Evolutionary conservation across 106 monocot genomes (phyloP), one percentile per base, ranked within the genome.

Genomic region (Iris macrosiphon): DNA sequence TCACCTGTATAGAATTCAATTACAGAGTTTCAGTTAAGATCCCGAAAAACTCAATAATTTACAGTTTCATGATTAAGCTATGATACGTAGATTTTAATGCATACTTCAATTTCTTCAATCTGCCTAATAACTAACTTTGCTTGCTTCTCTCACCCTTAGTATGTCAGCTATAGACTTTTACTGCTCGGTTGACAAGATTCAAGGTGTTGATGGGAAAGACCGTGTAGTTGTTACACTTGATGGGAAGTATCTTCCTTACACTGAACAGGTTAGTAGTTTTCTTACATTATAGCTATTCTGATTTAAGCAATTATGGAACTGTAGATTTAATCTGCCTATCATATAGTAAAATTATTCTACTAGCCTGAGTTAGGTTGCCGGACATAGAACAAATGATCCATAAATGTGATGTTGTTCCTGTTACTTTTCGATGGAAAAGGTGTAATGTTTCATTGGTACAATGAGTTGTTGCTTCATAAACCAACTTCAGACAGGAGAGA

Each of bases 161-260:
- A 87, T 92, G 92, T 92, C 92, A 56, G 92, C 79, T 30, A 92
- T 92, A 62, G 92, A 92, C 57, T 92, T 92, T 64, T 87, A 66
- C 62, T 92, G 92, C 55, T 87, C 92, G 9, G 87, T 92, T 27
- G 82, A 92, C 55, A 92, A 92, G 68, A 65, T 87, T 40, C 32
- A 92, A 72, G 87, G 87, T 39, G 77, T 66, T 57, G 92, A 92
- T 63, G 92, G 77, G 22, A 92, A 92, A 30, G 82, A 83, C 23
- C 87, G 92, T 47, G 92, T 92, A 6, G 87, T 92, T 40, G 34
- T 92, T 57, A 92, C 92, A 31, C 83, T 92, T 45, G 92, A 92
- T 52, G 92, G 92, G 61, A 92, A 92, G 68, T 92, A 83, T 64
- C 68, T 92, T 61, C 87, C 92, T 25, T 71, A 83, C 51, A 72